These are phyloP conservation scores for Fusarium longipes DNA, from an alignment of 2,329 filamentous ascomycete genomes.

Conservation along the genomic window DNA sequence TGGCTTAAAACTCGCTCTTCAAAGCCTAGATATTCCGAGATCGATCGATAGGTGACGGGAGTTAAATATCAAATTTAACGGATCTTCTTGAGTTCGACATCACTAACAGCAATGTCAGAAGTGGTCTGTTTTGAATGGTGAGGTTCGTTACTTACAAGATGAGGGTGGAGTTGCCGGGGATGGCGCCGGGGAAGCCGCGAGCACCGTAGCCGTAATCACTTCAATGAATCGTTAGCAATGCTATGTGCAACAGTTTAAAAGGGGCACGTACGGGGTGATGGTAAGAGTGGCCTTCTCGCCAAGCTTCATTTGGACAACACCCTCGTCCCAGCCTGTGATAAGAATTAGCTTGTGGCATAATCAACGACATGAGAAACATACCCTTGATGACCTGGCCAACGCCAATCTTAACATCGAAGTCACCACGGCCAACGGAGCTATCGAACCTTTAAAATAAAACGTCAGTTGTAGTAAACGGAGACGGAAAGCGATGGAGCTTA, in stretches of 20 bases:
- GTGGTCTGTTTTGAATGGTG: not conserved
- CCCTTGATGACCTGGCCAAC: slow-evolving; percentile 87
- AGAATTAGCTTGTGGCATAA: not conserved
- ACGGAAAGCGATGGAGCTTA: slow-evolving; percentile 58
- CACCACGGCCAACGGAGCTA: slow-evolving; percentile 79
- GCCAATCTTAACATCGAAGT: slow-evolving; percentile 84
- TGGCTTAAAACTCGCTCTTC: not conserved
- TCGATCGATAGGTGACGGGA: slow-evolving; percentile 13
- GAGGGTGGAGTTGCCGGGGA: slow-evolving; percentile 78
- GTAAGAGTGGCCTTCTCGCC: slow-evolving; percentile 90
- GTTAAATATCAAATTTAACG: slow-evolving; percentile 50
- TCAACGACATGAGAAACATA: slow-evolving; percentile 53
- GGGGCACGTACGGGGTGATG: slow-evolving; percentile 66
- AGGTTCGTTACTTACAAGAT: slow-evolving; percentile 80
- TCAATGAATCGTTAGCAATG: slow-evolving; percentile 31
- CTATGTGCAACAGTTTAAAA: not conserved
- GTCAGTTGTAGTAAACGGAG: slow-evolving; percentile 16
- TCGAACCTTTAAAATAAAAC: slow-evolving; percentile 77
- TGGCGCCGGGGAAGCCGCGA: slow-evolving; percentile 79
- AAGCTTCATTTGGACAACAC: slow-evolving; percentile 84
- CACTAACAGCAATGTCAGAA: slow-evolving; percentile 57
- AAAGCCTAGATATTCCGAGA: slow-evolving; percentile 13
- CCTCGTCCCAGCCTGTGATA: slow-evolving; percentile 81
- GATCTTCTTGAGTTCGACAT: slow-evolving; percentile 76
- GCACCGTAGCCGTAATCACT: slow-evolving; percentile 75